Percentiles rank a stretch among this genome's conserved stretches.
Conservation (phyloP, 768 basidiomycete genomes). For the Termitomyces sp. region DNA sequence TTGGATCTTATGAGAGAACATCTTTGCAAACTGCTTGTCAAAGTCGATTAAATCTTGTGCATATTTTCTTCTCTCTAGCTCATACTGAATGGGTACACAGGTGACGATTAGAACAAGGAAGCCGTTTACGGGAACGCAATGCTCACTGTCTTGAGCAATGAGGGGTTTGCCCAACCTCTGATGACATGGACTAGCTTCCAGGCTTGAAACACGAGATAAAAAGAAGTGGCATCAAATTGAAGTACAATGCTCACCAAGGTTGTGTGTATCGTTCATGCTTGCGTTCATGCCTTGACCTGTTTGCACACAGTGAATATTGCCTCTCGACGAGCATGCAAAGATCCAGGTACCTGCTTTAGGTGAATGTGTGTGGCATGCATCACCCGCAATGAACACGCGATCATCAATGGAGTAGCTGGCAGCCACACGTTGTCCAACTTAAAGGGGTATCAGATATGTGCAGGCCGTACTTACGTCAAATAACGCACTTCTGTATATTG, state of each 20-base stretch:
- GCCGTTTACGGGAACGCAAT: neutral
- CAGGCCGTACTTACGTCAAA: neutral
- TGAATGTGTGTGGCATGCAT: constrained; percentile 68
- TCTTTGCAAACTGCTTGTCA: constrained; percentile 56
- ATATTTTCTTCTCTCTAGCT: constrained; percentile 59
- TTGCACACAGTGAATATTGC: neutral
- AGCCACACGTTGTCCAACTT: constrained; percentile 74
- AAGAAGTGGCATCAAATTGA: neutral
- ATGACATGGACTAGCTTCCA: constrained; percentile 62
- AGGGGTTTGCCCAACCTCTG: constrained; percentile 44
- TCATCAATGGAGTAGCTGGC: constrained; percentile 54
- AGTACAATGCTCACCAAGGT: constrained; percentile 40
- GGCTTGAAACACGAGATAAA: constrained; percentile 21
- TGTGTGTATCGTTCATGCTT: constrained; percentile 71
- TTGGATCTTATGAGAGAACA: constrained; percentile 69
- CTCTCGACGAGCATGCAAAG: neutral
- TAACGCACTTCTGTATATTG: constrained; percentile 61
- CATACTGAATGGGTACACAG: constrained; percentile 40
- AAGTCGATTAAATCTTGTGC: constrained; percentile 71
- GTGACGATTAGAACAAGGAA: neutral
- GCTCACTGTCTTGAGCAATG: constrained; percentile 46
- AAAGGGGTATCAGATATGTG: neutral
- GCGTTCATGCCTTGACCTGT: constrained; percentile 75
- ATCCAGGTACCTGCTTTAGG: constrained; percentile 50
- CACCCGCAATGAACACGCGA: constrained; percentile 72